phyloP scores from a whole-genome alignment of 352 stramenopile species.

The Pilasporangium apinafurcum region DNA sequence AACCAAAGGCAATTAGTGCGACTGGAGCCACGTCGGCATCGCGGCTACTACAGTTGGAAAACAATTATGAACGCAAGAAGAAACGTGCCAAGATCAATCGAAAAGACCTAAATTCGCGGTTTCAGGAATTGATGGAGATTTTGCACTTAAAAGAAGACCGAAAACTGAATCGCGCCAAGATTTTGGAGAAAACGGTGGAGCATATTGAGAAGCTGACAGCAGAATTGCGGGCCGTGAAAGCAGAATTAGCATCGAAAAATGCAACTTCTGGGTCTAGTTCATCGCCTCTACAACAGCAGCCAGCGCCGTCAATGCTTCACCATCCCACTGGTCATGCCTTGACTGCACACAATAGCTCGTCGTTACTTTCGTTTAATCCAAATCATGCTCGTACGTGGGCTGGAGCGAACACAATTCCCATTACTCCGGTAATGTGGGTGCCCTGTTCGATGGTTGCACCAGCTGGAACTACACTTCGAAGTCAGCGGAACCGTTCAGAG shows the following conservation, averaged over 20 bases:
- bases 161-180: conserved; percentile 60
- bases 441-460: conserved; percentile 23
- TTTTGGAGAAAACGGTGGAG: conserved; percentile 59
- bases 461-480: neutral
- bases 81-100: conserved; percentile 70
- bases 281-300: neutral
- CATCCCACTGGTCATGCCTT: neutral
- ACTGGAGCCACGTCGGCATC: conserved; percentile 5
- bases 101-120: conserved; percentile 54
- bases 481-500: neutral
- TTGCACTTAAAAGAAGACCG: conserved; percentile 50
- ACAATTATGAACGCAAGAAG: conserved; percentile 71
- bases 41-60: conserved; percentile 41
- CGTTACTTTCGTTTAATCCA: conserved; percentile 17
- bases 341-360: neutral
- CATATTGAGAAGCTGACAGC: conserved; percentile 45
- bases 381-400: conserved; percentile 13
- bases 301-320: neutral
- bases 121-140: conserved; percentile 63
- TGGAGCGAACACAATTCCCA: conserved; percentile 8
- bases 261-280: no score
- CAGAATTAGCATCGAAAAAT: conserved; percentile 6
- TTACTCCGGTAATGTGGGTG: conserved; percentile 33
- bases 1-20: neutral
- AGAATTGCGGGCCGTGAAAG: conserved; percentile 22